Evolutionary conservation across 176 grass and related monocot species (phyloP).

Genomic region (Avena insularis): DNA sequence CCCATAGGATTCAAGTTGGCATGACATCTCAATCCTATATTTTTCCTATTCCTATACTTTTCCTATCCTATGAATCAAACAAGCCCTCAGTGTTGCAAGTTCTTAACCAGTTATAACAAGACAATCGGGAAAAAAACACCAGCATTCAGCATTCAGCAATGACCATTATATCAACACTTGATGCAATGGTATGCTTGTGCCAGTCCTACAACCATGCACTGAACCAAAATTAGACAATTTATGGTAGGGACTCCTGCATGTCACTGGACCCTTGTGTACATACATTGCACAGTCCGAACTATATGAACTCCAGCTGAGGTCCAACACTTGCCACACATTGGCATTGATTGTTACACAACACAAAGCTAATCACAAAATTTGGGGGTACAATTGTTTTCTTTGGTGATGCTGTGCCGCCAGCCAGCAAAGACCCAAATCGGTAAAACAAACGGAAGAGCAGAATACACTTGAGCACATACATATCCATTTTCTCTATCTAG

Average conservation of each 20-base stretch:
- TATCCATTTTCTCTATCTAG: conserved; percentile 46
- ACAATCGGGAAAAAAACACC: neutral
- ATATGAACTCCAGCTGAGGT: conserved; percentile 8
- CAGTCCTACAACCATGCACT: neutral
- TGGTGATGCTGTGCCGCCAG: neutral
- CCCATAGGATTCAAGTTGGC: too few relatives aligned
- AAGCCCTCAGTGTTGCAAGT: neutral
- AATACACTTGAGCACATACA: conserved; percentile 28
- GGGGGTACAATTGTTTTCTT: conserved; percentile 43
- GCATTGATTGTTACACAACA: conserved; percentile 28
- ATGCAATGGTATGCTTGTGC: neutral
- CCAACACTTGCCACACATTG: conserved; percentile 26
- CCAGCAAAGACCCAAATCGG: conserved; percentile 16
- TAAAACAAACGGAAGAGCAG: conserved; percentile 13
- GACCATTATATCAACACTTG: neutral
- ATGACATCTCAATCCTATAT: too few relatives aligned
- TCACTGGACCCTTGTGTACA: neutral
- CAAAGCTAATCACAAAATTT: conserved; percentile 55
- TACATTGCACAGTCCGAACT: conserved; percentile 1
- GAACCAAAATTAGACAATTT: neutral
- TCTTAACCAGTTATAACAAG: neutral
- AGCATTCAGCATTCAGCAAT: neutral
- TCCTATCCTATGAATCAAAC: too few relatives aligned
- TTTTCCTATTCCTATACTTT: too few relatives aligned
- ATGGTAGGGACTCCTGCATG: neutral